Evolutionary conservation across 1,284 basidiomycete species (phyloP).

Genomic region (Heterobasidion occidentale): DNA sequence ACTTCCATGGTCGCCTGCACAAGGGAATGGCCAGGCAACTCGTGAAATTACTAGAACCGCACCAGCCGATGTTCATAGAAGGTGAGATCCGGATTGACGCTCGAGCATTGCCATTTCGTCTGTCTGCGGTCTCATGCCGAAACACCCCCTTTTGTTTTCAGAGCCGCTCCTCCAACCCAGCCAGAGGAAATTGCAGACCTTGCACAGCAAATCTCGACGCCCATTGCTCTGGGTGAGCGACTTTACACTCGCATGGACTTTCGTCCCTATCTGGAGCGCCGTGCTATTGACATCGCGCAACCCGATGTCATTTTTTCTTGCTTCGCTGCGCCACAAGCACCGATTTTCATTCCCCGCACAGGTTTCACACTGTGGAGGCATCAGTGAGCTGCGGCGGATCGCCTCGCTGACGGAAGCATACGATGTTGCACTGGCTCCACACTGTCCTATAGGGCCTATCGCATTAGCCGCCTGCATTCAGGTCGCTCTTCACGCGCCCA

Average conservation of each 20-base stretch:
- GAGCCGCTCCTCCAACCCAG: constrained; percentile 64
- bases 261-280: constrained; percentile 61
- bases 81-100: constrained; percentile 19
- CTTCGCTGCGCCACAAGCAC: neutral
- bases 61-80: constrained; percentile 69
- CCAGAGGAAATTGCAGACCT: constrained; percentile 62
- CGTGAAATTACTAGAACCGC: constrained; percentile 56
- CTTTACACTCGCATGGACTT: constrained; percentile 65
- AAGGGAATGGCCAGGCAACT: constrained; percentile 77
- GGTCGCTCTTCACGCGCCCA: constrained; percentile 44
- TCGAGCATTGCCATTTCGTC: neutral
- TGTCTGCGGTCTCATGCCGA: neutral
- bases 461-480: constrained; percentile 68
- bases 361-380: constrained; percentile 65
- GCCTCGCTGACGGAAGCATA: constrained; percentile 65
- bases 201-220: constrained; percentile 51
- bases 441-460: constrained; percentile 62
- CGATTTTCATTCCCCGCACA: constrained; percentile 12
- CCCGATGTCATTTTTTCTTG: constrained; percentile 44
- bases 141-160: constrained; percentile 11
- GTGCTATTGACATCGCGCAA: constrained; percentile 69
- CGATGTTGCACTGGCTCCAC: constrained; percentile 56
- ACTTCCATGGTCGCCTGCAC: constrained; percentile 62
- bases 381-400: constrained; percentile 65
- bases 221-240: constrained; percentile 68